Base-by-base conservation (phyloP, 495 filamentous ascomycete species). In the Penicillium salamii region DNA sequence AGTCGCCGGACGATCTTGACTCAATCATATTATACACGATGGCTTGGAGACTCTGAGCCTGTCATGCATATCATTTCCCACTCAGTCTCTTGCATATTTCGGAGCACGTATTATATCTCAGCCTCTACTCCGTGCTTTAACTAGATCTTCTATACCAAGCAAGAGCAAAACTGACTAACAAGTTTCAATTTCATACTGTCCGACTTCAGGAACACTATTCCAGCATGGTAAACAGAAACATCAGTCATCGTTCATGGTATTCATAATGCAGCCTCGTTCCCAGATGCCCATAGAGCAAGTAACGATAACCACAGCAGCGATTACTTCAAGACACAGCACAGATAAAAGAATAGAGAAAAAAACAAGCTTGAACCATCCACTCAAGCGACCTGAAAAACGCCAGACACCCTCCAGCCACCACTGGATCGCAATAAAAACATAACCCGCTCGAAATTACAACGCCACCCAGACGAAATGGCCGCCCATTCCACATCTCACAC, bases 371-470 rank as follows among this genome's bases (percentile, higher is more conserved):
- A 37, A 31, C 33, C 46, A 24, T 35, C 13, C 17, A 20, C 34
- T 46, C 21, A 42, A 50, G 36, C 13, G 17, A 35, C 23, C 26
- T 32, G n/a, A n/a, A 14, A 40, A 52, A 60, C 57, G 41, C 57
- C 57, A 42, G 37, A 50, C 57, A 49, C 56, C 53, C 48, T 60
- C 57, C 57, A 50, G 57, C 29, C 28, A 39, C 38, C 21, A 50
- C 50, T 42, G 50, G 53, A 59, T 57, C 53, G 52, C 49, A 49
- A 29, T 36, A 43, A 18, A 46, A 47, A 13, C n/a, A 12, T 18
- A 40, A 15, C 28, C 23, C 4, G 8, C 23, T 8, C 23, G 23
- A 40, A 40, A 23, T 15, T 26, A 29, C 45, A 57, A 53, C 50
- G 35, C 50, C 53, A 18, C 18, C 29, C 21, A 19, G 34, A 53